Percentiles rank a stretch among this genome's conserved stretches.
phyloP scores from a whole-genome alignment of 164 flowering plant species.

The Stephania yunnanensis region DNA sequence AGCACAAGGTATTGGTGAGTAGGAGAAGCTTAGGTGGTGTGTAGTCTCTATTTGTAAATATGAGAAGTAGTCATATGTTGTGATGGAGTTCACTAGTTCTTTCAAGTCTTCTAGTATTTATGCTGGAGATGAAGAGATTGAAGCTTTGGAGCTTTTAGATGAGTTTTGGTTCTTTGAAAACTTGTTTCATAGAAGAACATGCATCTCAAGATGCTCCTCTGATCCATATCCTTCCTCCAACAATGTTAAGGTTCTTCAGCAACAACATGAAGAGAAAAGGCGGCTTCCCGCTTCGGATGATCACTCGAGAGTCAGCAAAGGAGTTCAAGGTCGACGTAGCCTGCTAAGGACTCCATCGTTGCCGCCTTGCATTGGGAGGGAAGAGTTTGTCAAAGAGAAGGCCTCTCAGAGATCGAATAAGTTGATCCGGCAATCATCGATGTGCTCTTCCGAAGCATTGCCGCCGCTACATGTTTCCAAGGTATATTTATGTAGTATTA shows the following conservation, averaged over 20 bases:
- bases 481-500: slow-evolving; percentile 23
- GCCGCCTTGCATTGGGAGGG: slow-evolving; percentile 32
- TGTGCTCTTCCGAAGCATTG: slow-evolving; percentile 21
- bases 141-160: slow-evolving; percentile 42
- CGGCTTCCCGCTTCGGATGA: slow-evolving; percentile 5
- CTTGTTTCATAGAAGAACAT: slow-evolving; percentile 24
- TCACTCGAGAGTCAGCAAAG: slow-evolving; percentile 6
- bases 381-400: slow-evolving; percentile 8
- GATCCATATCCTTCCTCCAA: slow-evolving; percentile 31
- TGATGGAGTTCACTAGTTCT: slow-evolving; percentile 18
- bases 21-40: slow-evolving; percentile 4
- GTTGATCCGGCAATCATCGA: slow-evolving; percentile 33
- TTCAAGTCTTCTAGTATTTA: slow-evolving; percentile 11
- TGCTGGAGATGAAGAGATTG: slow-evolving; percentile 16
- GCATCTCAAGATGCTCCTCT: slow-evolving; percentile 27
- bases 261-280: neutral
- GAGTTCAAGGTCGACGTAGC: slow-evolving; percentile 2
- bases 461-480: slow-evolving; percentile 28
- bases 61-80: slow-evolving; percentile 5
- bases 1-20: neutral
- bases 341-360: slow-evolving; percentile 39
- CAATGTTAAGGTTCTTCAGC: slow-evolving; percentile 15
- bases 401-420: slow-evolving; percentile 20
- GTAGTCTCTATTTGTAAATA: neutral
- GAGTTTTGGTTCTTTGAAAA: slow-evolving; percentile 56